phyloP scores from a whole-genome alignment of 306 rosid species.

The Trifolium pratense region DNA sequence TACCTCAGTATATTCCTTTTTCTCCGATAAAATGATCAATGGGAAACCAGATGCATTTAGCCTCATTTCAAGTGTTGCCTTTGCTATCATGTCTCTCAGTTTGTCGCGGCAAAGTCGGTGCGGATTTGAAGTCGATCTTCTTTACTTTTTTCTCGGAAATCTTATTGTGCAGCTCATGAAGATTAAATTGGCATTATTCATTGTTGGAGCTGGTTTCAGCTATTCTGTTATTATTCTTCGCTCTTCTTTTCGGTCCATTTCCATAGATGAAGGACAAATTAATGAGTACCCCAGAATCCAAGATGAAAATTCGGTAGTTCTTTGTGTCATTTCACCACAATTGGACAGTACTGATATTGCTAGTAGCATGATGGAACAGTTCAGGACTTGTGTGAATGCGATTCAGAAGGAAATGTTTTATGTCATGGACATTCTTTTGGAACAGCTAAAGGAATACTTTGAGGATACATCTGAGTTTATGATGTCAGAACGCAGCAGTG shows the following conservation, averaged over 20 bases:
- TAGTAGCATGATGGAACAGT: not conserved
- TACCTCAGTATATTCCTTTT: slow-evolving; percentile 28
- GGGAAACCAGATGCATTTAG: slow-evolving; percentile 24
- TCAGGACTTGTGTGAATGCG: not conserved
- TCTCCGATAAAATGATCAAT: slow-evolving; percentile 12
- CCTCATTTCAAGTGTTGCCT: not conserved
- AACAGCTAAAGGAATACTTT: not conserved
- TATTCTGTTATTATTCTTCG: slow-evolving; percentile 26
- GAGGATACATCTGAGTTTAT: not conserved
- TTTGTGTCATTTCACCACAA: not conserved
- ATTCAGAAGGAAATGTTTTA: not conserved
- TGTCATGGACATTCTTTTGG: not conserved
- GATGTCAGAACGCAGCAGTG: slow-evolving; percentile 18
- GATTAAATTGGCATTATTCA: slow-evolving; percentile 8
- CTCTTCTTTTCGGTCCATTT: not conserved
- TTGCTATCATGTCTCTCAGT: slow-evolving; percentile 20
- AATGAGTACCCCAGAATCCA: not conserved
- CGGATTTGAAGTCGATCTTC: slow-evolving; percentile 35
- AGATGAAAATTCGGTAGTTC: not conserved
- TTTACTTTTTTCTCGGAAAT: slow-evolving; percentile 11
- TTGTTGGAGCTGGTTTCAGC: slow-evolving; percentile 25
- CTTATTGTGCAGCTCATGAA: slow-evolving; percentile 32
- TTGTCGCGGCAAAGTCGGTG: slow-evolving; percentile 17
- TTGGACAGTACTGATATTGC: too few relatives aligned
- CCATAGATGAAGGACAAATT: not conserved